These are phyloP conservation scores for Allantophomopsis lycopodina DNA, from an alignment of 2,329 filamentous ascomycete genomes.

Conservation along the genomic window DNA sequence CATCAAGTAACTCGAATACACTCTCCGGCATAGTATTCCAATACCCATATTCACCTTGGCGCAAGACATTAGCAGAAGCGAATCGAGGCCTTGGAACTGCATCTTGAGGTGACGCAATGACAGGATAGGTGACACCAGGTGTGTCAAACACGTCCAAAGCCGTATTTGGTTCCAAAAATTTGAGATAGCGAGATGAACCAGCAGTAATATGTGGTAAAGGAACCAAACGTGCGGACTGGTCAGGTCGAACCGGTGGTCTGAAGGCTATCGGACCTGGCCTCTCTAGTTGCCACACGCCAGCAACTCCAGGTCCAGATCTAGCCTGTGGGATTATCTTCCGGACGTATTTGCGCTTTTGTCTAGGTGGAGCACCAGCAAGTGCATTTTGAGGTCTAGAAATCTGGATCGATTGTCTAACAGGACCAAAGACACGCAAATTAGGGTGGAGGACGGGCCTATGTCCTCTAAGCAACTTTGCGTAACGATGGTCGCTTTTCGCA, in stretches of 20 bases:
- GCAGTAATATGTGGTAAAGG: background rate
- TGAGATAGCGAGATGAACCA: conserved; percentile 10
- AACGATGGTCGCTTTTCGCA: conserved; percentile 6
- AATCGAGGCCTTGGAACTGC: conserved; percentile 12
- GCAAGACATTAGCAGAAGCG: conserved; percentile 10
- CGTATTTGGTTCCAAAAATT: conserved; percentile 29
- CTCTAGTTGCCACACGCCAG: too few species aligned
- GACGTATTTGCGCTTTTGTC: too few species aligned
- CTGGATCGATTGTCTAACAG: too few species aligned
- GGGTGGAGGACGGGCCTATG: conserved; percentile 10
- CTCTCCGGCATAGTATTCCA: conserved; percentile 17
- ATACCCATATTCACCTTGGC: too few species aligned
- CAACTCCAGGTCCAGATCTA: too few species aligned
- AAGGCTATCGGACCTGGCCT: too few species aligned
- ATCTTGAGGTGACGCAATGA: background rate
- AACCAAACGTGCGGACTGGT: too few species aligned
- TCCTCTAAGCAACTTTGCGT: conserved; percentile 8
- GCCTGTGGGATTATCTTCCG: too few species aligned
- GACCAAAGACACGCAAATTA: too few species aligned
- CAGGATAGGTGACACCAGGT: background rate
- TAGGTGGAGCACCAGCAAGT: too few species aligned
- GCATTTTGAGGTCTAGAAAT: too few species aligned
- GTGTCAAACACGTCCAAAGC: conserved; percentile 2
- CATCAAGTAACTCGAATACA: conserved; percentile 20
- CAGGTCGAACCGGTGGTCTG: too few species aligned